Evolutionary conservation across 495 filamentous ascomycete genomes (phyloP).

Genomic region (Tuber microsphaerosporum): DNA sequence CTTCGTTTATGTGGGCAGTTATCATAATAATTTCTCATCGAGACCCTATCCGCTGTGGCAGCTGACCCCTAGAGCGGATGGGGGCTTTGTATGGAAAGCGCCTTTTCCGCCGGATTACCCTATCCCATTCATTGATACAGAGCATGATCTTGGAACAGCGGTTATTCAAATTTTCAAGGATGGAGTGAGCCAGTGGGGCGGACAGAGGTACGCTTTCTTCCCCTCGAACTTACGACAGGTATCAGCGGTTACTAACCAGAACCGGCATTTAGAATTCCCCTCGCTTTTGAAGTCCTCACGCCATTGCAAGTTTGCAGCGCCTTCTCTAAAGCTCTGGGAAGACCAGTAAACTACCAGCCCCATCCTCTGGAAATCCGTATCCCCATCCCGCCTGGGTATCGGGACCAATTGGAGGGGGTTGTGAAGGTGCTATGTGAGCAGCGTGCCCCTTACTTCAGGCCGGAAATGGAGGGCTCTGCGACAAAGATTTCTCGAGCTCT

Average conservation of each 20-base stretch:
- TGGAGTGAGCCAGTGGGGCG: slow-evolving; percentile 74
- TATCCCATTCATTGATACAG: slow-evolving; percentile 93
- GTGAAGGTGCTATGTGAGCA: slow-evolving; percentile 56
- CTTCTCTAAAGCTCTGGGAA: slow-evolving; percentile 69
- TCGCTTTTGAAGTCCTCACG: slow-evolving; percentile 85
- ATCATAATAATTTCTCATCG: slow-evolving; percentile 98
- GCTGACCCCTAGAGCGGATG: slow-evolving; percentile 57
- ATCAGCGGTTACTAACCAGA: background rate
- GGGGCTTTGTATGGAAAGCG: slow-evolving; percentile 85
- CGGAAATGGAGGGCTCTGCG: slow-evolving; percentile 57
- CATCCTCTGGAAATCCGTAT: slow-evolving; percentile 77
- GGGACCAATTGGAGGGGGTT: slow-evolving; percentile 72
- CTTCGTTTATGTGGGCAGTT: slow-evolving; percentile 92
- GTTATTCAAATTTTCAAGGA: slow-evolving; percentile 94
- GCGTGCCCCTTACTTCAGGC: slow-evolving; percentile 64
- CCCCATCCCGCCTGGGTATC: slow-evolving; percentile 79
- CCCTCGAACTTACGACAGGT: slow-evolving; percentile 3
- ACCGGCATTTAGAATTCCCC: slow-evolving; percentile 58
- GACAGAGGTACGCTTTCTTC: slow-evolving; percentile 56
- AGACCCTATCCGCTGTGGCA: slow-evolving; percentile 90
- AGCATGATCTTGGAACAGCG: slow-evolving; percentile 93
- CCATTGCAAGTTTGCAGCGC: slow-evolving; percentile 71
- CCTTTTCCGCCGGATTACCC: slow-evolving; percentile 84
- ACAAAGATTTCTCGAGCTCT: slow-evolving; percentile 50
- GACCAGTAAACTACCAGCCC: slow-evolving; percentile 67